phyloP scores from a whole-genome alignment of 2,329 filamentous ascomycete genomes.

The Penicillium sumatraense region DNA sequence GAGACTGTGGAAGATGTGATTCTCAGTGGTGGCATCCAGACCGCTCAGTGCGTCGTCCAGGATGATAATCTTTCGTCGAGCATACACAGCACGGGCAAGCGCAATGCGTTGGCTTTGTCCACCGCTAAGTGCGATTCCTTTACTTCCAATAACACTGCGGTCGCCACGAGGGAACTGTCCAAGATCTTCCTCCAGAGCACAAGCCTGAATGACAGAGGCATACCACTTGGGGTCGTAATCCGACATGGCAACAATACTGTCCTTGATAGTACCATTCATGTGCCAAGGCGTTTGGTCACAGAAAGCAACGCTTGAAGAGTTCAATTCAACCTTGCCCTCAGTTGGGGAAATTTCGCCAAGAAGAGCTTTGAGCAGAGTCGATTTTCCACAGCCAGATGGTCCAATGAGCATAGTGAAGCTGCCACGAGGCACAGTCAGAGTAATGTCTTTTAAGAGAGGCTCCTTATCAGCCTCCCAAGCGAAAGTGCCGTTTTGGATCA shows the following conservation, averaged over 20 bases:
- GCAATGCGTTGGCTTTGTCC: constrained; percentile 59
- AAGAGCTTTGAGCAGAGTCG: constrained; percentile 53
- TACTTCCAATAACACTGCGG: constrained; percentile 55
- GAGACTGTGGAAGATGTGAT: constrained; percentile 53
- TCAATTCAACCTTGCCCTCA: constrained; percentile 39
- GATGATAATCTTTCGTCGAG: constrained; percentile 52
- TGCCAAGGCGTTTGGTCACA: constrained; percentile 49
- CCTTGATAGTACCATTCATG: constrained; percentile 46
- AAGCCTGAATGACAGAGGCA: constrained; percentile 39
- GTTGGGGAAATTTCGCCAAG: constrained; percentile 48
- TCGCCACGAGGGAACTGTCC: constrained; percentile 46
- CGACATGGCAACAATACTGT: constrained; percentile 46
- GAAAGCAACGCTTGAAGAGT: constrained; percentile 41
- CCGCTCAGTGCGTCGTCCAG: constrained; percentile 59
- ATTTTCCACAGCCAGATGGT: constrained; percentile 59
- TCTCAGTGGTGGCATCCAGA: constrained; percentile 55
- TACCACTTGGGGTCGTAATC: constrained; percentile 45
- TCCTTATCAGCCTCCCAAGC: constrained; percentile 52
- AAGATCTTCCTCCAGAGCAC: constrained; percentile 46
- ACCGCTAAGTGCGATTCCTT: constrained; percentile 57
- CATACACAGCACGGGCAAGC: constrained; percentile 59
- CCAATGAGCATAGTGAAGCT: constrained; percentile 56
- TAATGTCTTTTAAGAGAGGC: constrained; percentile 47
- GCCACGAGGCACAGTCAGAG: constrained; percentile 45
- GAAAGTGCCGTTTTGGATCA: constrained; percentile 52